These are phyloP conservation scores for Oligophagozyma castellii DNA, from an alignment of 1,139 yeast genomes.

Conservation along the genomic window DNA sequence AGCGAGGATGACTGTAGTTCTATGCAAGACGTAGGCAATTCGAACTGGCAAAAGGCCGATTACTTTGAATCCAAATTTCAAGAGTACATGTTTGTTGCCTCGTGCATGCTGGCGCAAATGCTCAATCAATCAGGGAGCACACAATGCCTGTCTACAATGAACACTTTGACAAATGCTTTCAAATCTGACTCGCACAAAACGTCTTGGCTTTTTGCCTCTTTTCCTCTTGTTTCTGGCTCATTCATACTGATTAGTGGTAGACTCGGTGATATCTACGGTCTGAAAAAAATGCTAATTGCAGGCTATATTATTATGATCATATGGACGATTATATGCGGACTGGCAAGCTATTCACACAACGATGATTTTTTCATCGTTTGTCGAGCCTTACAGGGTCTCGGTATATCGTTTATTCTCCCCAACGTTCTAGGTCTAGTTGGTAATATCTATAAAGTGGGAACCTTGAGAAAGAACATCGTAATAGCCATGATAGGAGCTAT, in stretches of 20 bases:
- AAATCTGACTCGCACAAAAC: conserved; percentile 18
- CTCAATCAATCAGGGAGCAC: conserved; percentile 25
- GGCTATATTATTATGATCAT: conserved; percentile 35
- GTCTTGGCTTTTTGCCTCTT: conserved; percentile 47
- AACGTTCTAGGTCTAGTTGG: conserved; percentile 42
- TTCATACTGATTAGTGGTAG: conserved; percentile 39
- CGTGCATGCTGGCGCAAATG: conserved; percentile 29
- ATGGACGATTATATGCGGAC: conserved; percentile 37
- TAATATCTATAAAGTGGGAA: conserved; percentile 32
- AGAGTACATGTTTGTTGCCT: conserved; percentile 25
- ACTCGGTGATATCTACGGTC: conserved; percentile 41
- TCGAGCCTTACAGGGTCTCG: conserved; percentile 43
- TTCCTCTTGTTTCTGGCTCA: conserved; percentile 42
- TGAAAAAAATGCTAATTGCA: conserved; percentile 29
- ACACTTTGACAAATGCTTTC: conserved; percentile 18
- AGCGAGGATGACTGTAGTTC: too few relatives aligned
- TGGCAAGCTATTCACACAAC: conserved; percentile 32
- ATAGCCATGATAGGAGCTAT: conserved; percentile 40
- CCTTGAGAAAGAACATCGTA: conserved; percentile 34
- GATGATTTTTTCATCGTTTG: conserved; percentile 36
- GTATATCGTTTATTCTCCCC: conserved; percentile 39
- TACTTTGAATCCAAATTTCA: conserved; percentile 12
- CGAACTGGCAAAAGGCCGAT: conserved; percentile 13
- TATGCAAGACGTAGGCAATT: too few relatives aligned
- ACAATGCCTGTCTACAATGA: conserved; percentile 25